Conservation (phyloP, 2,329 filamentous ascomycete genomes). For the Camillea tinctor region DNA sequence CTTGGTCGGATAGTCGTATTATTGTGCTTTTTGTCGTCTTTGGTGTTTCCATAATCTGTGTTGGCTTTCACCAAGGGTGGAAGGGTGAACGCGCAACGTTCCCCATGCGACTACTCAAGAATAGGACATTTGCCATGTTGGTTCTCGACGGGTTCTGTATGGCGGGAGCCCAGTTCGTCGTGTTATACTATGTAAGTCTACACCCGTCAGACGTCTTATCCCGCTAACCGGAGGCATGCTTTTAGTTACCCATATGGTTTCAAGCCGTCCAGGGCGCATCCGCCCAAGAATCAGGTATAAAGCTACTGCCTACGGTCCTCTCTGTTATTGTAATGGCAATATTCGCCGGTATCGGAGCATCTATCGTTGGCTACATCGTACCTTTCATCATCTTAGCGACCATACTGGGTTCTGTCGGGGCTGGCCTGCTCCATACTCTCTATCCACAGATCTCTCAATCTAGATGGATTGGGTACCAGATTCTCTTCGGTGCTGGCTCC, state of each 20-base stretch:
- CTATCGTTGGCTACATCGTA: conserved; percentile 28
- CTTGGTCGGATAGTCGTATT: conserved; percentile 33
- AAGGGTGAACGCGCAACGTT: conserved; percentile 9
- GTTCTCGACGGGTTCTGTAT: too few relatives aligned
- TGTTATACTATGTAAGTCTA: too few relatives aligned
- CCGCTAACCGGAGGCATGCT: conserved; percentile 21
- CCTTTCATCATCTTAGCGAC: conserved; percentile 25
- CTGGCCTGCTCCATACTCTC: conserved; percentile 29
- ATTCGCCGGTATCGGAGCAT: conserved; percentile 22
- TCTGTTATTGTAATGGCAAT: conserved; percentile 21
- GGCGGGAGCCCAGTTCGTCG: too few relatives aligned
- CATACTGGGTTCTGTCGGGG: conserved; percentile 24
- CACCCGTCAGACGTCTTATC: too few relatives aligned
- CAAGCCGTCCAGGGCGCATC: conserved; percentile 22
- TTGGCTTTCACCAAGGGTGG: conserved; percentile 26
- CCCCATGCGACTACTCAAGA: too few relatives aligned
- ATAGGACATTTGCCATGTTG: too few relatives aligned
- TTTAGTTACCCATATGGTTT: conserved; percentile 34
- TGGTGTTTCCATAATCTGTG: conserved; percentile 29
- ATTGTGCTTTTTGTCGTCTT: conserved; percentile 35
- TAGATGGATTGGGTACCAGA: conserved; percentile 33
- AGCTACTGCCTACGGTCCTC: conserved; percentile 32
- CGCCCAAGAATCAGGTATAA: conserved; percentile 33
- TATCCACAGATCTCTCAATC: conserved; percentile 7
- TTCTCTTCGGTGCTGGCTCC: conserved; percentile 28